Percentiles rank a stretch among this genome's conserved stretches.
Evolutionary conservation across 2,329 filamentous ascomycete species (phyloP).

Genomic region (Macroventuria anomochaeta): DNA sequence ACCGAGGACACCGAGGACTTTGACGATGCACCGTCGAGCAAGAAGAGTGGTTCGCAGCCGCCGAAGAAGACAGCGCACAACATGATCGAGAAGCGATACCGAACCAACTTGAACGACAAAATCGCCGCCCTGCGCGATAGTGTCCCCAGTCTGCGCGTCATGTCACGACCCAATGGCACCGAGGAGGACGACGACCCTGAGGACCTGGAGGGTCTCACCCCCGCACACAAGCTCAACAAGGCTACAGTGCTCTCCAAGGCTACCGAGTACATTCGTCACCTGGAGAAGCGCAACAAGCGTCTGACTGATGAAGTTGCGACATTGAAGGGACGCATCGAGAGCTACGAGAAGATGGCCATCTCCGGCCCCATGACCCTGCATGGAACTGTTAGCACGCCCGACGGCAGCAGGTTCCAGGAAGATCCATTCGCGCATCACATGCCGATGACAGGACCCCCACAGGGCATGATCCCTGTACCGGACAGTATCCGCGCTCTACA

Average conservation of each 20-base stretch:
- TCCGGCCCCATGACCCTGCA: slow-evolving; percentile 51
- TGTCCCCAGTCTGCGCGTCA: slow-evolving; percentile 86
- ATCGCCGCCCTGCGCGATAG: slow-evolving; percentile 91
- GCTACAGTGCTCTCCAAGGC: slow-evolving; percentile 96
- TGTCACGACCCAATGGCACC: slow-evolving; percentile 66
- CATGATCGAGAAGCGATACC: slow-evolving; percentile 97
- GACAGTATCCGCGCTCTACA: slow-evolving; percentile 51
- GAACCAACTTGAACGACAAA: slow-evolving; percentile 96
- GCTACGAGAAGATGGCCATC: slow-evolving; percentile 74
- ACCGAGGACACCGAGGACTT: slow-evolving; percentile 63
- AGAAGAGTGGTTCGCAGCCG: slow-evolving; percentile 62
- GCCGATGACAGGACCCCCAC: slow-evolving; percentile 41
- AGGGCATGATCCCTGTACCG: slow-evolving; percentile 53
- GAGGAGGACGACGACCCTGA: slow-evolving; percentile 83
- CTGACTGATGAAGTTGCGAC: slow-evolving; percentile 80
- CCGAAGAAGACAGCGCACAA: slow-evolving; percentile 95
- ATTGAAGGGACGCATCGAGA: slow-evolving; percentile 75
- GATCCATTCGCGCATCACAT: slow-evolving; percentile 45
- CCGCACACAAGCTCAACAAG: slow-evolving; percentile 95
- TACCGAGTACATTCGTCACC: slow-evolving; percentile 92
- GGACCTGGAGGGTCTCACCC: slow-evolving; percentile 71
- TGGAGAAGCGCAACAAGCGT: slow-evolving; percentile 88
- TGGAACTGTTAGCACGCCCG: slow-evolving; percentile 41
- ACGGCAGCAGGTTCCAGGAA: slow-evolving; percentile 46
- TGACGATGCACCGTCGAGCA: slow-evolving; percentile 59